Evolutionary conservation across 73 alveolate genomes (phyloP).

Genomic region (Effrenium voratum): DNA sequence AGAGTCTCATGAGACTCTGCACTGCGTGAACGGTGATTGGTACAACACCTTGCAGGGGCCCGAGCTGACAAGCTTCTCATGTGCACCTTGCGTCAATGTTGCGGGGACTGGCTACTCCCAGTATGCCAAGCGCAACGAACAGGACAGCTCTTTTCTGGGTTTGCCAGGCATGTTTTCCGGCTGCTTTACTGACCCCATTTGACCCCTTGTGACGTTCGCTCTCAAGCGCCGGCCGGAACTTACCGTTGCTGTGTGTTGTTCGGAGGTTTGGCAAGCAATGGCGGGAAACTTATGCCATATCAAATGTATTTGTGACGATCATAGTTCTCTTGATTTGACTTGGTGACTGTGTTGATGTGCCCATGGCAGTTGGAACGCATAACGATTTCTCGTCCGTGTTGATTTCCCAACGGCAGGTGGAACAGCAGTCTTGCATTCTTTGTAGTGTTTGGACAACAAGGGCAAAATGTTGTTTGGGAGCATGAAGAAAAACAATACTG

Average conservation of each 20-base stretch:
- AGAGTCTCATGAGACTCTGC: slow-evolving; percentile 52
- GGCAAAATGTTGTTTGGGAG: no score
- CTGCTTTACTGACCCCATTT: background rate
- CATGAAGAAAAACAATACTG: no score
- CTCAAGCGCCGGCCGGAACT: background rate
- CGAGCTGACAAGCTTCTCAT: background rate
- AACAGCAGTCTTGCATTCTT: no score
- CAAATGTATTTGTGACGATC: no score
- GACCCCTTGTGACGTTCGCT: background rate
- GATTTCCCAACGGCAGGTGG: no score
- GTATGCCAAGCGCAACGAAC: slow-evolving; percentile 34
- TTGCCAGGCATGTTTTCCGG: background rate
- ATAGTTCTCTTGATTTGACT: no score
- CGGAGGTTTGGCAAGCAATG: background rate
- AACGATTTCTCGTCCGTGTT: no score
- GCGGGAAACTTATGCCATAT: background rate
- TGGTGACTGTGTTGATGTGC: no score
- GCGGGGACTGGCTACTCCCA: slow-evolving; percentile 42
- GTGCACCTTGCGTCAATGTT: slow-evolving; percentile 56
- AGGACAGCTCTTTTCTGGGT: background rate
- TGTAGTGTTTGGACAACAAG: no score
- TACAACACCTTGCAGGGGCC: slow-evolving; percentile 50
- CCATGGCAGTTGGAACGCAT: no score
- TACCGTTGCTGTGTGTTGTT: background rate
- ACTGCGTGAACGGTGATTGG: slow-evolving; percentile 88